A percentile compares a stretch with the other conserved stretches of the same genome.
phyloP scores from a whole-genome alignment of 31 red algal species.

The Endocladia muricata region DNA sequence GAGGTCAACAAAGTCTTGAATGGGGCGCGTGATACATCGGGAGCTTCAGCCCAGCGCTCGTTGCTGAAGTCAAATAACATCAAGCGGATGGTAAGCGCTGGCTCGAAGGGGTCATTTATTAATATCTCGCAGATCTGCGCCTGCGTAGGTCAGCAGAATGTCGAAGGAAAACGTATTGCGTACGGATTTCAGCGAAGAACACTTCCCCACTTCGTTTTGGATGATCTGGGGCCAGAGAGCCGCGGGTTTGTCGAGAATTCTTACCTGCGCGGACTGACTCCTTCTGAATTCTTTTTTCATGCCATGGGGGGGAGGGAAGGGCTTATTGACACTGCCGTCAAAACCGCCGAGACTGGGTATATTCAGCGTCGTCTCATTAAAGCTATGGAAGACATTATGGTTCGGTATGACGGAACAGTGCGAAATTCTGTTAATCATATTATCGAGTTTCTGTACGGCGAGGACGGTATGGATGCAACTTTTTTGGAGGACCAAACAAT shows the following conservation, averaged over 20 bases:
- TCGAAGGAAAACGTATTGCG: constrained; percentile 95
- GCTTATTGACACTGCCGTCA: constrained; percentile 99
- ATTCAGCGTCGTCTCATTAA: constrained; percentile 97
- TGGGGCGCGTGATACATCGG: constrained; percentile 86
- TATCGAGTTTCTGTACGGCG: constrained; percentile 98
- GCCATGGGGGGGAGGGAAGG: constrained; percentile 98
- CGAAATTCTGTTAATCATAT: constrained; percentile 87
- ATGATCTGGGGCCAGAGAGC: constrained; percentile 90
- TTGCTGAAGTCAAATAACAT: constrained; percentile 93
- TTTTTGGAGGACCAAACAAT: constrained; percentile 85
- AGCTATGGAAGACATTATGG: constrained; percentile 97
- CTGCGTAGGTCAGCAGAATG: constrained; percentile 98
- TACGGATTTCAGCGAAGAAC: constrained; percentile 92
- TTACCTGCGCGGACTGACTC: constrained; percentile 85
- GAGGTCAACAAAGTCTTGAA: constrained; percentile 93
- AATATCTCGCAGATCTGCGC: constrained; percentile 99
- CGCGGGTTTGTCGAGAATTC: constrained; percentile 99
- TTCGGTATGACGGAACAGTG: constrained; percentile 95
- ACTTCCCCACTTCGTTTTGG: constrained; percentile 91
- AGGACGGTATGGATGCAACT: constrained; percentile 91
- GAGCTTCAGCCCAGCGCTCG: constrained; percentile 79
- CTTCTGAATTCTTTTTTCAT: constrained; percentile 98
- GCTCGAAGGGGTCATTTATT: constrained; percentile 96
- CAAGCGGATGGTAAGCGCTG: constrained; percentile 94
- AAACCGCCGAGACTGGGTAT: constrained; percentile 99